phyloP scores from a whole-genome alignment of 2,329 filamentous ascomycete species.

The Colletotrichum simmondsii region DNA sequence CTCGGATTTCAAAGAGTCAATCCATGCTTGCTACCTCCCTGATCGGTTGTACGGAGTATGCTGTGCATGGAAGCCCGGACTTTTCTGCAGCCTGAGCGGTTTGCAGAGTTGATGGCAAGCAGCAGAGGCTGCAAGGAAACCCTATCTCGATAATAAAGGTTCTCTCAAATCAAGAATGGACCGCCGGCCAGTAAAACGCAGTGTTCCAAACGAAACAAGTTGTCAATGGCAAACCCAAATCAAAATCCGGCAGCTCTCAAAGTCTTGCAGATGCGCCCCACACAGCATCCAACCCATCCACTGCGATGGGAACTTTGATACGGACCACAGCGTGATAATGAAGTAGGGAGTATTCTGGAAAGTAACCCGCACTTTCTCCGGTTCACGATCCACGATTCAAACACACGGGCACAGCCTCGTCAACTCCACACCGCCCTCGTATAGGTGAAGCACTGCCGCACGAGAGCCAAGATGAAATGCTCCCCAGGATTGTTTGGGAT shows the following conservation, averaged over 20 bases:
- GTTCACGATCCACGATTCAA: constrained; percentile 11
- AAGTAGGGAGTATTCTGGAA: neutral
- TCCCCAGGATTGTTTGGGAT: constrained; percentile 14
- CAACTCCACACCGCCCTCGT: constrained; percentile 22
- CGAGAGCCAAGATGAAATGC: neutral
- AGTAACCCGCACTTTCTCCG: neutral
- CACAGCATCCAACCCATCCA: neutral
- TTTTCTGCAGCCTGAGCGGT: constrained; percentile 18
- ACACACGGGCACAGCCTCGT: constrained; percentile 1
- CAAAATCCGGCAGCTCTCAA: neutral
- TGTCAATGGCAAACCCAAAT: constrained; percentile 28
- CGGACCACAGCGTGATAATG: too few species aligned
- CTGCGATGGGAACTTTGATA: neutral
- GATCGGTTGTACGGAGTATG: neutral
- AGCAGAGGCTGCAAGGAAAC: constrained; percentile 1
- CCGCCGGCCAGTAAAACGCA: constrained; percentile 4
- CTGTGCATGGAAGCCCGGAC: constrained; percentile 4
- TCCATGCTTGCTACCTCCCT: constrained; percentile 1
- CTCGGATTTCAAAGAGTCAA: neutral
- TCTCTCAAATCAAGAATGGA: constrained; percentile 9
- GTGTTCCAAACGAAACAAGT: constrained; percentile 30
- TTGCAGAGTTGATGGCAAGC: neutral
- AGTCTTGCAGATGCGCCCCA: neutral
- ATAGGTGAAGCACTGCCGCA: constrained; percentile 20
- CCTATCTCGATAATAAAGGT: neutral